Percentiles rank a stretch among this genome's conserved stretches.
These are phyloP conservation scores for Scheffersomyces spartinae DNA, from an alignment of 805 yeast species.

Conservation along the genomic window DNA sequence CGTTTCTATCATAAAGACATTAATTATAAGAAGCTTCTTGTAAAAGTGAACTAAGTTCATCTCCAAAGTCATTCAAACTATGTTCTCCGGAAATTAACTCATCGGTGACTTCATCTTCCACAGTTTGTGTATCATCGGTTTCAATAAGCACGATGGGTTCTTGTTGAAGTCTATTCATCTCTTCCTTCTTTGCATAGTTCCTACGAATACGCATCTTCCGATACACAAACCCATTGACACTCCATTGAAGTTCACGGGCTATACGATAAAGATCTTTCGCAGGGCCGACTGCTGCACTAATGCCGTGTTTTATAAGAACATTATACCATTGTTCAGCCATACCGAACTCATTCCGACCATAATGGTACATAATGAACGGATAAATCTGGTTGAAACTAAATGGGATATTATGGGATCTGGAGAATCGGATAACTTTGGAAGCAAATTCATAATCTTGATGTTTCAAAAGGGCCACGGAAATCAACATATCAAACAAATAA, in stretches of 20 bases:
- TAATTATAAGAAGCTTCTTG: background rate
- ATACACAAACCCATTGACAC: slow-evolving; percentile 20
- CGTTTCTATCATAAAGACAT: too few relatives aligned
- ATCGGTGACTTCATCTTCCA: slow-evolving; percentile 3
- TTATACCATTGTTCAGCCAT: slow-evolving; percentile 27
- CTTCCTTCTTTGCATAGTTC: slow-evolving; percentile 12
- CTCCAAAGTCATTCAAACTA: slow-evolving; percentile 1
- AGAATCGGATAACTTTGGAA: slow-evolving; percentile 13
- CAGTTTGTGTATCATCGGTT: slow-evolving; percentile 4
- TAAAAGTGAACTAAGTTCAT: background rate
- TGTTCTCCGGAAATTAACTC: slow-evolving; percentile 2
- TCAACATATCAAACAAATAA: slow-evolving; percentile 17
- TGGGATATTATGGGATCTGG: slow-evolving; percentile 16
- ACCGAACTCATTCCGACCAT: slow-evolving; percentile 15
- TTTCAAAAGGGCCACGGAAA: slow-evolving; percentile 16
- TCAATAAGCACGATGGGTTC: slow-evolving; percentile 9
- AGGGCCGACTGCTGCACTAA: slow-evolving; percentile 14
- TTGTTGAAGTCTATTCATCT: slow-evolving; percentile 6
- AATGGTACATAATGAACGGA: slow-evolving; percentile 27
- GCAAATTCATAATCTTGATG: slow-evolving; percentile 26
- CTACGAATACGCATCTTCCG: slow-evolving; percentile 12
- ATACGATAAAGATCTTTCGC: slow-evolving; percentile 18
- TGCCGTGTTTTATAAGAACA: slow-evolving; percentile 19
- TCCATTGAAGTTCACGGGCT: slow-evolving; percentile 26
- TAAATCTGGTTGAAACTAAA: slow-evolving; percentile 26